Evolutionary conservation across 2,329 filamentous ascomycete species (phyloP).

Genomic region (Phaeoacremonium minimum): DNA sequence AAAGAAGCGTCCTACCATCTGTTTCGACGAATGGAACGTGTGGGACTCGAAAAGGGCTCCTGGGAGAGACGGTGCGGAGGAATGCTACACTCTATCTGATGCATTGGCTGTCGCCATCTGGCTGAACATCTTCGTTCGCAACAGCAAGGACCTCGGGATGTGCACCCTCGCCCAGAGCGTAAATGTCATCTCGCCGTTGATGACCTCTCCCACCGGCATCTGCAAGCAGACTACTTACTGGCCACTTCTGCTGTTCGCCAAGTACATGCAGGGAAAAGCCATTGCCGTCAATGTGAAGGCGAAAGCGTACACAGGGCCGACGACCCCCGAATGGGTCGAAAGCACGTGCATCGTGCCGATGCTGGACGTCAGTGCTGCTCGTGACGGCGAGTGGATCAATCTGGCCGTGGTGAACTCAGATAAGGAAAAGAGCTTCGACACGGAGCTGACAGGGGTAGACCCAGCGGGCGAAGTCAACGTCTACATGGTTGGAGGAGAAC

Average conservation of each 20-base stretch:
- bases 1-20: slow-evolving; percentile 62
- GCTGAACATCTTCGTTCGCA: slow-evolving; percentile 71
- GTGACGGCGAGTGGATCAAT: slow-evolving; percentile 56
- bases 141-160: slow-evolving; percentile 69
- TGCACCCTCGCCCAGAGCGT: slow-evolving; percentile 74
- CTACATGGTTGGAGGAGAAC: slow-evolving; percentile 51
- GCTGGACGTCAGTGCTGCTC: slow-evolving; percentile 62
- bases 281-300: slow-evolving; percentile 59
- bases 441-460: slow-evolving; percentile 49
- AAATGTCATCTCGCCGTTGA: slow-evolving; percentile 72
- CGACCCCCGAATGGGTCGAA: slow-evolving; percentile 59
- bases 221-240: slow-evolving; percentile 72
- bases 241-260: slow-evolving; percentile 64
- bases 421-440: slow-evolving; percentile 54
- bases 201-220: slow-evolving; percentile 62
- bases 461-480: slow-evolving; percentile 53
- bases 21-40: slow-evolving; percentile 83
- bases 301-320: slow-evolving; percentile 48
- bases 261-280: slow-evolving; percentile 69
- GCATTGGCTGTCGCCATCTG: slow-evolving; percentile 70
- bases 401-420: slow-evolving; percentile 72
- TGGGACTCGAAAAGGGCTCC: slow-evolving; percentile 71
- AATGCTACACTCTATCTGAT: slow-evolving; percentile 69
- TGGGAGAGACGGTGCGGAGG: slow-evolving; percentile 68
- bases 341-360: slow-evolving; percentile 63